Conservation (phyloP, 202 grass and related monocot species). For the Schoenoplectus tabernaemontani region DNA sequence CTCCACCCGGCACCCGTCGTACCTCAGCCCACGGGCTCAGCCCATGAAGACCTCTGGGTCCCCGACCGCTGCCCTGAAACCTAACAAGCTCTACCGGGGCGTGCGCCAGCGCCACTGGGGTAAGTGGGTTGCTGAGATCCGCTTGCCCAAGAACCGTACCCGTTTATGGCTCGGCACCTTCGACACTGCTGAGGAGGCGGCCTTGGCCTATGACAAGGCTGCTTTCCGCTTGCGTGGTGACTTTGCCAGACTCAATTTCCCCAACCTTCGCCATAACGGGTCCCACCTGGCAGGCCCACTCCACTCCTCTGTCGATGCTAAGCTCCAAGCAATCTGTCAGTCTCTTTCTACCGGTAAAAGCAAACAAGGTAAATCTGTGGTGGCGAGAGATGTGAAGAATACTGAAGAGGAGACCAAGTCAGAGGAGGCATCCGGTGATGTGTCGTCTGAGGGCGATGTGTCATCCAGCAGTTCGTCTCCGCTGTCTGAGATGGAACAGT, state of each 20-base stretch:
- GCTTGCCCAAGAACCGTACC: slow-evolving; percentile 95
- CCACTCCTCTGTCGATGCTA: slow-evolving; percentile 79
- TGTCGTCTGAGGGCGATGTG: slow-evolving; percentile 34
- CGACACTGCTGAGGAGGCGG: slow-evolving; percentile 94
- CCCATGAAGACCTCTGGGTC: slow-evolving; percentile 82
- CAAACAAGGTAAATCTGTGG: slow-evolving; percentile 25
- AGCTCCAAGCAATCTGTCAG: slow-evolving; percentile 90
- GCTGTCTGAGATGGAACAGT: slow-evolving; percentile 61
- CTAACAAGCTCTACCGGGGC: slow-evolving; percentile 88
- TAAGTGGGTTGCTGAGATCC: slow-evolving; percentile 99
- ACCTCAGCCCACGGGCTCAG: slow-evolving; percentile 48
- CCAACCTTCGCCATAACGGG: slow-evolving; percentile 55
- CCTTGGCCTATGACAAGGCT: slow-evolving; percentile 96
- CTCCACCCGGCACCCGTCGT: slow-evolving; percentile 26
- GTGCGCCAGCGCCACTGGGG: slow-evolving; percentile 99
- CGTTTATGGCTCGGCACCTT: slow-evolving; percentile 98
- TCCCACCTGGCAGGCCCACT: slow-evolving; percentile 59
- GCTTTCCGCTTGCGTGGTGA: slow-evolving; percentile 91
- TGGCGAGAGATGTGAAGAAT: slow-evolving; percentile 23
- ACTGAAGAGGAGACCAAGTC: slow-evolving; percentile 33
- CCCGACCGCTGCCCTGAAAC: slow-evolving; percentile 23
- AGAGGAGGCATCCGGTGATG: slow-evolving; percentile 38
- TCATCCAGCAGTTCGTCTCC: slow-evolving; percentile 60
- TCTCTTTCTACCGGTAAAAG: slow-evolving; percentile 22
- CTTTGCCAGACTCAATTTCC: slow-evolving; percentile 86